Conservation (phyloP, 2,329 filamentous ascomycete genomes). For the Neurospora sp. region DNA sequence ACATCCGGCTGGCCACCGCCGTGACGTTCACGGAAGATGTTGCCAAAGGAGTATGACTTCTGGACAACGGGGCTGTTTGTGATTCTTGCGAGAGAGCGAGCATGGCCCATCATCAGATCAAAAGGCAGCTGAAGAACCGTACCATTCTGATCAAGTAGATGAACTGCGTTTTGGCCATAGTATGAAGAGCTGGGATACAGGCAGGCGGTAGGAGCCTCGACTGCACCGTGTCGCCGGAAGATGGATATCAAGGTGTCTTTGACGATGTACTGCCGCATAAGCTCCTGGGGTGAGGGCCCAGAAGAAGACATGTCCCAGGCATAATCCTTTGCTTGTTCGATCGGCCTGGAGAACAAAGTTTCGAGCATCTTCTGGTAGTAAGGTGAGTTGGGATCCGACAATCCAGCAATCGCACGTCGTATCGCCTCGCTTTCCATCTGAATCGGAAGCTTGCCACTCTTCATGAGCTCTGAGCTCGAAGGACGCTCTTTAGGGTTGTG, state of each 20-base stretch:
- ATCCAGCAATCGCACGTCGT: conserved; percentile 66
- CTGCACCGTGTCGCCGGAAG: conserved; percentile 81
- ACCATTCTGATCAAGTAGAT: conserved; percentile 72
- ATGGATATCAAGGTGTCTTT: conserved; percentile 67
- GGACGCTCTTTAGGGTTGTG: conserved; percentile 78
- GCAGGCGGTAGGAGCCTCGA: conserved; percentile 65
- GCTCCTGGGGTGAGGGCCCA: conserved; percentile 44
- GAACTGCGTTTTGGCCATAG: conserved; percentile 66
- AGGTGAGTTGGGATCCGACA: conserved; percentile 74
- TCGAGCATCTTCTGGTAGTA: conserved; percentile 85
- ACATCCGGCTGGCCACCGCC: conserved; percentile 73
- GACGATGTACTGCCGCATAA: conserved; percentile 63
- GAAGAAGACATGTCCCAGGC: conserved; percentile 62
- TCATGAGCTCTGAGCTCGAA: conserved; percentile 70
- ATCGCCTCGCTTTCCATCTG: conserved; percentile 92
- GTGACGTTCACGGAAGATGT: conserved; percentile 71
- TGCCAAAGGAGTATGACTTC: conserved; percentile 79
- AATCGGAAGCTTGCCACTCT: conserved; percentile 77
- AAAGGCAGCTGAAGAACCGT: conserved; percentile 91
- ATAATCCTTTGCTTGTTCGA: conserved; percentile 71
- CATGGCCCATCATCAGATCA: conserved; percentile 83
- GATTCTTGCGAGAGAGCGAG: conserved; percentile 69
- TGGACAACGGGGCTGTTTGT: conserved; percentile 51
- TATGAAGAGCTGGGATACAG: conserved; percentile 76
- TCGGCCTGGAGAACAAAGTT: conserved; percentile 68